Evolutionary conservation across 148 eudicot species (phyloP), one percentile per base, ranked within the genome.

Genomic region (Fagopyrum tataricum): DNA sequence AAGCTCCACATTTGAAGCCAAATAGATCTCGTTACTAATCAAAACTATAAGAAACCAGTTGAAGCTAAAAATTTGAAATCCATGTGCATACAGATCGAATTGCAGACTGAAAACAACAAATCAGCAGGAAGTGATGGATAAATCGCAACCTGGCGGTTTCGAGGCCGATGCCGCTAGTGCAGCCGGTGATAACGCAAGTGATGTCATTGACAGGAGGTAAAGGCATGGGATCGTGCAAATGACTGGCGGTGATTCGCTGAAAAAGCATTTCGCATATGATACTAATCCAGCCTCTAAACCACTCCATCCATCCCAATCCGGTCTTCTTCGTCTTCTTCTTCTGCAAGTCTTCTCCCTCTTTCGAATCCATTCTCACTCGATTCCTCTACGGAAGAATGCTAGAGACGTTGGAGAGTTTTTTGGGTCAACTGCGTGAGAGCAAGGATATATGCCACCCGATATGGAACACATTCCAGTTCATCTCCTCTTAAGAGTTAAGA

Each of bases 131-230:
- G 44, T 31, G 20, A 26, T 37, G 18, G 41, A 2, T 44, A 1
- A 31, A 31, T 31, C 37, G 37, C 37, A 31, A 91, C 97, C 96
- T 85, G 74, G 96, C 96, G 42, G 87, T 88, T 87, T 90, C 89
- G 48, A 82, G 89, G 55, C 98, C 98, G 43, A 92, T 92, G 6
- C 98, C 98, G 53, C 93, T 88, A 64, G 98, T 92, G 79, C 91
- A 88, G 47, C 98, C 98, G 58, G 97, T 94, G 62, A 94, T 86
- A 76, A 94, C 75, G 81, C 89, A 91, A 44, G 97, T 86, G 67
- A 86, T 77, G 24, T 88, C 87, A 56, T 83, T 79, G 73, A 94
- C 67, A 20, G 90, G 97, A 72, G 98, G 98, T 51, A 94, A 83
- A 43, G 90, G 95, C 89, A 94, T 80, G 5, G 98, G 98, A 73